Percentiles rank a stretch among this genome's conserved stretches.
Evolutionary conservation across 2,329 filamentous ascomycete species (phyloP).

Genomic region (Penicillium griseofulvum): DNA sequence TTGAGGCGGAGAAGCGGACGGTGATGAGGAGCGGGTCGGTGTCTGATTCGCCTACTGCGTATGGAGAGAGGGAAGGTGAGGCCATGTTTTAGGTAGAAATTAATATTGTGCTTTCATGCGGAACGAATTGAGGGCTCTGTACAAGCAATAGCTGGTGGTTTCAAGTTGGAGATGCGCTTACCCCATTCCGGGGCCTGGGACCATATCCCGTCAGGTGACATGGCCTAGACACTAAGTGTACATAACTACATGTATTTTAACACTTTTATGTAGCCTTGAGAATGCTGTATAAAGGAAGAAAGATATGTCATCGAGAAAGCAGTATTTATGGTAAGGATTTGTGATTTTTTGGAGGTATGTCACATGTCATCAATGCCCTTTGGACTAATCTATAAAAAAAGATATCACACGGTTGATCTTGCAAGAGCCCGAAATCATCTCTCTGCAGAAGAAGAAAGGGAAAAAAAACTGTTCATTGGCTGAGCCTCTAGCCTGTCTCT

Average conservation of each 20-base stretch:
- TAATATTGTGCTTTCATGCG: neutral
- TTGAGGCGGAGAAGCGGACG: constrained; percentile 83
- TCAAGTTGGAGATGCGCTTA: constrained; percentile 5
- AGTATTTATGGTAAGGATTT: neutral
- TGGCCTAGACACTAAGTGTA: neutral
- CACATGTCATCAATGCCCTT: constrained; percentile 13
- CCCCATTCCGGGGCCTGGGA: constrained; percentile 5
- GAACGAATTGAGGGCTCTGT: neutral
- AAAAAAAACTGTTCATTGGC: neutral
- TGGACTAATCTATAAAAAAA: constrained; percentile 17
- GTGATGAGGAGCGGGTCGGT: constrained; percentile 63
- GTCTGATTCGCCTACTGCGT: constrained; percentile 7
- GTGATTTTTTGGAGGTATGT: neutral
- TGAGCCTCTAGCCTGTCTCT: constrained; percentile 1
- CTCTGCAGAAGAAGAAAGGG: neutral
- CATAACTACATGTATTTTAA: too few species aligned
- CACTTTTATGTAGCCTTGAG: neutral
- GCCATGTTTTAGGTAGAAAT: constrained; percentile 16
- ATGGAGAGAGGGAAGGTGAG: constrained; percentile 14
- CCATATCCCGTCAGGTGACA: constrained; percentile 7
- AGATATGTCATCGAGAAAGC: neutral
- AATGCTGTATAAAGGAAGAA: neutral
- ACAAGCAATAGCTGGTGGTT: neutral
- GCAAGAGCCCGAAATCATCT: neutral
- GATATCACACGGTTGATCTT: constrained; percentile 4